Evolutionary conservation across 2,329 filamentous ascomycete genomes (phyloP).

Genomic region (Fusarium sp.): DNA sequence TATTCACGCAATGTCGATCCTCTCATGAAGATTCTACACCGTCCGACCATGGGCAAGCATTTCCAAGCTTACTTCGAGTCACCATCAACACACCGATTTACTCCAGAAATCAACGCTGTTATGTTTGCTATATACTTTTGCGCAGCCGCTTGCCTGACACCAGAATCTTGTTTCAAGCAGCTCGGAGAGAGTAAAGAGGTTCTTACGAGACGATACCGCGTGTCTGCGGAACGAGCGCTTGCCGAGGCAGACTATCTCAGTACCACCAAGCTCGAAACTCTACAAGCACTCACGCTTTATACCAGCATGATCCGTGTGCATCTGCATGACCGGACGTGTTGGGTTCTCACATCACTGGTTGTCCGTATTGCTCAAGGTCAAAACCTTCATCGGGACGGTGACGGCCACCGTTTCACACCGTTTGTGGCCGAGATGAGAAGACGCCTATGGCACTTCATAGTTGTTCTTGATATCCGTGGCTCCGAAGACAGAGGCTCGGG

Average conservation of each 20-base stretch:
- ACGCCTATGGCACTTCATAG: slow-evolving; percentile 71
- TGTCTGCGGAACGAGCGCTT: slow-evolving; percentile 53
- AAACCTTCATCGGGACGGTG: slow-evolving; percentile 57
- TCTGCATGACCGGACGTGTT: slow-evolving; percentile 53
- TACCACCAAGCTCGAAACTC: slow-evolving; percentile 51
- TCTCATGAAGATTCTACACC: slow-evolving; percentile 58
- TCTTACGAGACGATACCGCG: slow-evolving; percentile 49
- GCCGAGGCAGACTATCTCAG: slow-evolving; percentile 58
- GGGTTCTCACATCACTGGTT: slow-evolving; percentile 55
- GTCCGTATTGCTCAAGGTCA: slow-evolving; percentile 58
- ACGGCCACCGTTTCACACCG: slow-evolving; percentile 51
- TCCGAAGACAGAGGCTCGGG: slow-evolving; percentile 65
- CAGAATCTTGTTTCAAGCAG: slow-evolving; percentile 47
- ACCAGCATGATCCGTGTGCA: slow-evolving; percentile 54
- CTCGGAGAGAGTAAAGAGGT: slow-evolving; percentile 52
- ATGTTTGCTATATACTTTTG: slow-evolving; percentile 59
- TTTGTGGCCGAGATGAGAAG: slow-evolving; percentile 71
- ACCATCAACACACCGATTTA: slow-evolving; percentile 25
- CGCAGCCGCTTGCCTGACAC: slow-evolving; percentile 50
- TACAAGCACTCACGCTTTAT: slow-evolving; percentile 58
- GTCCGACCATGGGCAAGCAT: slow-evolving; percentile 51
- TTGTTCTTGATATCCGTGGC: slow-evolving; percentile 67
- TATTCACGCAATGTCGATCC: slow-evolving; percentile 58
- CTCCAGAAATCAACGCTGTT: slow-evolving; percentile 50
- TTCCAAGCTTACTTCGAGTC: slow-evolving; percentile 46